These are phyloP conservation scores for Hypoxylon trugodes DNA, from an alignment of 495 filamentous ascomycete genomes.

Conservation along the genomic window DNA sequence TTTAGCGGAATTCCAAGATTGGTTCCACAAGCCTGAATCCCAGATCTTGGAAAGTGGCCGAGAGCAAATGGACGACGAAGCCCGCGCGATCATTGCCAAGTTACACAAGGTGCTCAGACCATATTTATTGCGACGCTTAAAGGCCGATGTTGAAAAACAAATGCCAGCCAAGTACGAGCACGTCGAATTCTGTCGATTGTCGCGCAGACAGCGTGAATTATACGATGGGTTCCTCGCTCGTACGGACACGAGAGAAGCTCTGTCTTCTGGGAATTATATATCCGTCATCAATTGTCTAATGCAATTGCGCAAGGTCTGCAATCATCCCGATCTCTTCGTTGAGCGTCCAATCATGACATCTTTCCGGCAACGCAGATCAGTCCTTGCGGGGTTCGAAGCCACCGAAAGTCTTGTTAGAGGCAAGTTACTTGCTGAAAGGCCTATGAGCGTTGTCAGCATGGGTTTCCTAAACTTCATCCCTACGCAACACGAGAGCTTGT, in stretches of 20 bases:
- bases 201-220: slow-evolving; percentile 91
- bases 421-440: slow-evolving; percentile 69
- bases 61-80: slow-evolving; percentile 92
- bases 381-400: slow-evolving; percentile 77
- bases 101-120: slow-evolving; percentile 93
- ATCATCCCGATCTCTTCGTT: slow-evolving; percentile 97
- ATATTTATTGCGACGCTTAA: slow-evolving; percentile 89
- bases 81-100: slow-evolving; percentile 85
- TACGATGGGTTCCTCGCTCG: slow-evolving; percentile 98
- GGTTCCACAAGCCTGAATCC: slow-evolving; percentile 90
- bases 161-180: slow-evolving; percentile 99
- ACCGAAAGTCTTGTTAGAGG: slow-evolving; percentile 77
- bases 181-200: slow-evolving; percentile 92
- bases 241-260: slow-evolving; percentile 84
- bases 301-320: slow-evolving; percentile 98
- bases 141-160: slow-evolving; percentile 98
- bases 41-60: slow-evolving; percentile 95
- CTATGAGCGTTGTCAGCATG: slow-evolving; percentile 72
- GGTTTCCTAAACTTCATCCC: slow-evolving; percentile 85
- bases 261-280: slow-evolving; percentile 95
- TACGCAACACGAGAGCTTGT: slow-evolving; percentile 72
- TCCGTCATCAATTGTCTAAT: slow-evolving; percentile 98
- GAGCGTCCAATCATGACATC: slow-evolving; percentile 98
- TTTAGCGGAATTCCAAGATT: slow-evolving; percentile 88
- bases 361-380: slow-evolving; percentile 88